Evolutionary conservation across 2,329 filamentous ascomycete species (phyloP).

Genomic region (Pseudonectria foliicola): DNA sequence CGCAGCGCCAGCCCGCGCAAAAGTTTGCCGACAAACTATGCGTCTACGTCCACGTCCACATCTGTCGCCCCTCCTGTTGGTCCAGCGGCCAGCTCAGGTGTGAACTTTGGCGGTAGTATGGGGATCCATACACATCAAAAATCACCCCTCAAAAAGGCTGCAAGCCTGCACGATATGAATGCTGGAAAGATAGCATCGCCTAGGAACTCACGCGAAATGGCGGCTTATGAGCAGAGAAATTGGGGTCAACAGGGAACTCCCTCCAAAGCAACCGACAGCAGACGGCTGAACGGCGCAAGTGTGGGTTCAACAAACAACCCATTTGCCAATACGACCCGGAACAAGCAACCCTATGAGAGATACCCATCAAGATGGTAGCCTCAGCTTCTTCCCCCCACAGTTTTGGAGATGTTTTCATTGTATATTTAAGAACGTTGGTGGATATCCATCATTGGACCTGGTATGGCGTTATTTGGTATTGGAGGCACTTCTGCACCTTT

Average conservation of each 20-base stretch:
- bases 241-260: constrained; percentile 33
- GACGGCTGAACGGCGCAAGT: constrained; percentile 18
- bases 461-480: too few species aligned
- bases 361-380: constrained; percentile 30
- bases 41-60: constrained; percentile 21
- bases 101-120: constrained; percentile 61
- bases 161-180: constrained; percentile 53
- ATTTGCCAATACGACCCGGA: constrained; percentile 31
- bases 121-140: constrained; percentile 74
- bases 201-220: constrained; percentile 56
- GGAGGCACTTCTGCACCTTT: too few species aligned
- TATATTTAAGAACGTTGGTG: constrained; percentile 3
- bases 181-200: constrained; percentile 37
- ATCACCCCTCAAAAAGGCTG: constrained; percentile 75
- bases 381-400: background rate
- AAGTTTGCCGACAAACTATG: constrained; percentile 28
- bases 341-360: constrained; percentile 33
- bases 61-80: constrained; percentile 9
- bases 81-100: constrained; percentile 17
- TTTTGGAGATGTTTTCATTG: constrained; percentile 1
- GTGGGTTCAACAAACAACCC: constrained; percentile 27
- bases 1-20: constrained; percentile 25
- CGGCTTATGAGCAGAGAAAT: constrained; percentile 45
- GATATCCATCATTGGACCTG: background rate
- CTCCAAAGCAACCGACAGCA: constrained; percentile 29